Evolutionary conservation across 139 green algal genomes (phyloP).

Genomic region (Picochlorum sp.): DNA sequence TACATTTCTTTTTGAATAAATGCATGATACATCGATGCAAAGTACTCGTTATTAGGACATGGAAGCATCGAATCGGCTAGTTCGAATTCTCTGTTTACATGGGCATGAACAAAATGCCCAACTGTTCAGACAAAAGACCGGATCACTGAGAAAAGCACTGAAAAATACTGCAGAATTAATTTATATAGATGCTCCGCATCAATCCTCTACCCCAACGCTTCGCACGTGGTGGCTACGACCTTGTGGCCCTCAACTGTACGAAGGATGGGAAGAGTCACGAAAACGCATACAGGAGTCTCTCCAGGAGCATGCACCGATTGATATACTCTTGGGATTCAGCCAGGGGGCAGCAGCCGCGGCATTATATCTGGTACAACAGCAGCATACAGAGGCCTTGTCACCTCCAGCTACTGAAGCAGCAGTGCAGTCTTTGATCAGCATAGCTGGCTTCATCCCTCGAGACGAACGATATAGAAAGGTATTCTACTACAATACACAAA

Average conservation of each 20-base stretch:
- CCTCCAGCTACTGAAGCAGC: background rate
- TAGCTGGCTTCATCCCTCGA: slow-evolving; percentile 41
- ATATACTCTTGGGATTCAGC: slow-evolving; percentile 46
- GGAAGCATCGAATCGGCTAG: slow-evolving; percentile 26
- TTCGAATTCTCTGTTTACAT: slow-evolving; percentile 66
- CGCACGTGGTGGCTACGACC: slow-evolving; percentile 38
- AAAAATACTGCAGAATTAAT: slow-evolving; percentile 56
- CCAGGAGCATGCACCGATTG: slow-evolving; percentile 20
- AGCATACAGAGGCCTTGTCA: background rate
- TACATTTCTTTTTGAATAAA: no score
- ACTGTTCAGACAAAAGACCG: slow-evolving; percentile 46
- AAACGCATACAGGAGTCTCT: slow-evolving; percentile 20
- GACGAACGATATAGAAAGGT: slow-evolving; percentile 16
- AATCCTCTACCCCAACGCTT: background rate
- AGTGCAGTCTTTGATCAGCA: slow-evolving; percentile 12
- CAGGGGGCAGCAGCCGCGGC: slow-evolving; percentile 51
- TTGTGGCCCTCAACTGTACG: slow-evolving; percentile 29
- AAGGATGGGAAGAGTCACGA: slow-evolving; percentile 23
- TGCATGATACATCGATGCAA: no score
- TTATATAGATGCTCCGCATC: slow-evolving; percentile 56
- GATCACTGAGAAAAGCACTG: slow-evolving; percentile 57
- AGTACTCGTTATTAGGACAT: no score
- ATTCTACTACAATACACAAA: no score
- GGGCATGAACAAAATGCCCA: slow-evolving; percentile 63
- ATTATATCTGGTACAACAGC: slow-evolving; percentile 29